Conservation (phyloP, 257 asterid species). For the Fraxinus americana region DNA sequence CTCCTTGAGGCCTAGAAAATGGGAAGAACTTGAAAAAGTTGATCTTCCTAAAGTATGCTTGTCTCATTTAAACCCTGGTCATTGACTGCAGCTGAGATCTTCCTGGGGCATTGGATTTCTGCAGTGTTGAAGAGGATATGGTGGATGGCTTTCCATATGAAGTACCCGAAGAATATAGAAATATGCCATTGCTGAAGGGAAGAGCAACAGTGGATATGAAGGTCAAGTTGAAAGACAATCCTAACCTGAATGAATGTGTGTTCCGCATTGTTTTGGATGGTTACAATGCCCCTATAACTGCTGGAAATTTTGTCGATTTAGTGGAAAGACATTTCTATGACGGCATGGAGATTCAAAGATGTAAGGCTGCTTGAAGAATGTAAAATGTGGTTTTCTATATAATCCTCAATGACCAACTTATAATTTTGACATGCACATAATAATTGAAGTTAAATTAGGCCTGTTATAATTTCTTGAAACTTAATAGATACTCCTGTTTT, state of each 20-base stretch:
- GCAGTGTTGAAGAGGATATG: constrained; percentile 99
- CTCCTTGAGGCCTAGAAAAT: constrained; percentile 27
- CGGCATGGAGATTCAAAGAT: constrained; percentile 99
- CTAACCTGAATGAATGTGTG: constrained; percentile 71
- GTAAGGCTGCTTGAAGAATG: constrained; percentile 33
- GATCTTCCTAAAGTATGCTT: constrained; percentile 49
- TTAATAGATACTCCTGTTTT: constrained; percentile 32
- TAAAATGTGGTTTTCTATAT: constrained; percentile 6
- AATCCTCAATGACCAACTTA: background rate
- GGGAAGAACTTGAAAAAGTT: constrained; percentile 32
- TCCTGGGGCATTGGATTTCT: constrained; percentile 99
- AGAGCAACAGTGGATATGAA: constrained; percentile 98
- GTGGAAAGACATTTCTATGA: constrained; percentile 95
- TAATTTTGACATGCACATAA: background rate
- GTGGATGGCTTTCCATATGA: constrained; percentile 96
- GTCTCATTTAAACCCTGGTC: constrained; percentile 91
- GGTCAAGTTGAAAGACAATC: constrained; percentile 95
- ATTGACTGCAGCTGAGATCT: constrained; percentile 99
- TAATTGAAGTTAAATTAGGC: background rate
- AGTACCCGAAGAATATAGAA: constrained; percentile 86
- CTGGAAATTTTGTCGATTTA: constrained; percentile 92
- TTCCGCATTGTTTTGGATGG: constrained; percentile 93
- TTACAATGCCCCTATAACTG: constrained; percentile 93
- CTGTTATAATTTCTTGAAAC: constrained; percentile 2
- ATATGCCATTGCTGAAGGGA: constrained; percentile 93